Conservation (phyloP, 2,329 filamentous ascomycete species). For the Aaosphaeria arxii region DNA sequence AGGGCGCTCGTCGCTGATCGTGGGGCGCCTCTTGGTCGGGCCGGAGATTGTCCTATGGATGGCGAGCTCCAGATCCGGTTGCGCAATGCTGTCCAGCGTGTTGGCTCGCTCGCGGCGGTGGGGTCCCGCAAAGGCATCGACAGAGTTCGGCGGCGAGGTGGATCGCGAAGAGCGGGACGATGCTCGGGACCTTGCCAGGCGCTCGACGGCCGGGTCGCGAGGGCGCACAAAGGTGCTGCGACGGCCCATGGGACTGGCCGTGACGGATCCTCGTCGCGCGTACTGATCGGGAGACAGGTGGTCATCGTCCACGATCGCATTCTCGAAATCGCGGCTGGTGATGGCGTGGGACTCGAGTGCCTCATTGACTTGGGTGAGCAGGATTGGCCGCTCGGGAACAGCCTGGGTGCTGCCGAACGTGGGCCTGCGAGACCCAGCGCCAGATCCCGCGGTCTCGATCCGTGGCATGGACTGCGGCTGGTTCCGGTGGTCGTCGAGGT, state of each 20-base stretch:
- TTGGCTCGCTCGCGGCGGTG: conserved; percentile 76
- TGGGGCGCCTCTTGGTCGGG: conserved; percentile 60
- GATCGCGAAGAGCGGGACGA: conserved; percentile 62
- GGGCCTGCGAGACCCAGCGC: conserved; percentile 56
- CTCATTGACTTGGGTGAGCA: conserved; percentile 46
- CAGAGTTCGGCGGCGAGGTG: conserved; percentile 88
- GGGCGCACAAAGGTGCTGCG: conserved; percentile 44
- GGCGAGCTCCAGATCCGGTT: conserved; percentile 54
- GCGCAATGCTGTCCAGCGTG: conserved; percentile 58
- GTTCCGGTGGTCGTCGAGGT: conserved; percentile 84
- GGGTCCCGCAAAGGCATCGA: conserved; percentile 93
- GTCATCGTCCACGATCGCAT: conserved; percentile 78
- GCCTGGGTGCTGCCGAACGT: conserved; percentile 67
- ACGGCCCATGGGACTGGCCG: conserved; percentile 37
- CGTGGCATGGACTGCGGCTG: conserved; percentile 61
- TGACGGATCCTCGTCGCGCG: conserved; percentile 46
- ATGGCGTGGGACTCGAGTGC: conserved; percentile 42
- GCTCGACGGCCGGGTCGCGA: conserved; percentile 32
- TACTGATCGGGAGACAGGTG: conserved; percentile 41
- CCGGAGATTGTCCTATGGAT: conserved; percentile 71
- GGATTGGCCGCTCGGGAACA: conserved; percentile 38
- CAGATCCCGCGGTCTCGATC: conserved; percentile 52
- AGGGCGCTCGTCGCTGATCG: conserved; percentile 58
- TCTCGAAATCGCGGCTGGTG: conserved; percentile 77
- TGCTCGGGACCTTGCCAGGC: conserved; percentile 40